Conservation (phyloP, 1,139 yeast genomes). For the Yamadazyma dushanensis region DNA sequence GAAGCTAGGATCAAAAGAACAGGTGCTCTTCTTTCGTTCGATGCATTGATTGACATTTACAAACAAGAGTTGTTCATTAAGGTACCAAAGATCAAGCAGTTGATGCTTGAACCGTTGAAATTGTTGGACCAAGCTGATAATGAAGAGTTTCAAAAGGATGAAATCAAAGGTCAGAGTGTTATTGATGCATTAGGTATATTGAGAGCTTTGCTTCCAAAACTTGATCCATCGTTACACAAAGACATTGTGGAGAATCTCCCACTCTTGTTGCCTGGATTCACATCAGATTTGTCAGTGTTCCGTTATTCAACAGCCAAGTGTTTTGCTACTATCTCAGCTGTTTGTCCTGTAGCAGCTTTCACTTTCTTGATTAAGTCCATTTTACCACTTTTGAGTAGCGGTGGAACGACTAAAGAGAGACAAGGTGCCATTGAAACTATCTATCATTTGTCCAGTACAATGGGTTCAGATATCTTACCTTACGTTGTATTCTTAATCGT, state of each 20-base stretch:
- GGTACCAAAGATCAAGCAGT: conserved; percentile 66
- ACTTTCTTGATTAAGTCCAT: conserved; percentile 76
- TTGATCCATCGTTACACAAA: conserved; percentile 50
- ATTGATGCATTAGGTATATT: conserved; percentile 86
- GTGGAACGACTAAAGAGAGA: conserved; percentile 71
- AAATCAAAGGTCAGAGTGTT: conserved; percentile 69
- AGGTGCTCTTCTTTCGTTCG: conserved; percentile 78
- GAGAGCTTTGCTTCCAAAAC: conserved; percentile 68
- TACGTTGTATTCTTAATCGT: conserved; percentile 94
- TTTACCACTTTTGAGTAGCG: conserved; percentile 79
- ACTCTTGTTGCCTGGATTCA: conserved; percentile 59
- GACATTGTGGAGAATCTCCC: conserved; percentile 51
- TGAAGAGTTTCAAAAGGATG: conserved; percentile 42
- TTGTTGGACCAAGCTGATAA: conserved; percentile 25
- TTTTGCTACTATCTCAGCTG: conserved; percentile 78
- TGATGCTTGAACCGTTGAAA: conserved; percentile 68
- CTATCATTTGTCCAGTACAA: conserved; percentile 77
- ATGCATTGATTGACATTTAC: conserved; percentile 51
- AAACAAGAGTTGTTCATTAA: conserved; percentile 54
- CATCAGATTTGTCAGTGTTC: conserved; percentile 72
- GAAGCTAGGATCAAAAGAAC: conserved; percentile 79
- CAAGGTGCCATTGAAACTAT: conserved; percentile 95
- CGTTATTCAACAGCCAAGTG: conserved; percentile 92
- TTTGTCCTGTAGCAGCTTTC: conserved; percentile 71
- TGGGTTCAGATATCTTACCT: conserved; percentile 90